Evolutionary conservation across 2,329 filamentous ascomycete genomes (phyloP), one percentile per base, ranked within the genome.

Genomic region (Magnaporthiopsis incrustans): DNA sequence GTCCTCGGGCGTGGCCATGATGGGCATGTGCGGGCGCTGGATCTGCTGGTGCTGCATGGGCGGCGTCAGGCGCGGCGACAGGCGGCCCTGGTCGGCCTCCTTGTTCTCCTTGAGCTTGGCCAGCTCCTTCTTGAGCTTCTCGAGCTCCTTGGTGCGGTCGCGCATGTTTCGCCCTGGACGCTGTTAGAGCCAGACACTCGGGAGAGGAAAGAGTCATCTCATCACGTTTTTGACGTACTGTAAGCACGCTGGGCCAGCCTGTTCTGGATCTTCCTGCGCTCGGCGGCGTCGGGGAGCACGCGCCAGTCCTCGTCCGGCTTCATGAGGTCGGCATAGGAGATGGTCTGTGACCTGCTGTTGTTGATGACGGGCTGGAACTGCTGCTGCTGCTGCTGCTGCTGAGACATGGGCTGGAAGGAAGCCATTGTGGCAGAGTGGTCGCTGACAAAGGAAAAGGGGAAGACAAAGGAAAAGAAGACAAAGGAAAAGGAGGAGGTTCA

Each of bases 241-340:
- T 63, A 63, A 35, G 62, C 62, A 50, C 62, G 62, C 38, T 63
- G 62, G 57, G 62, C 62, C 33, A 63, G 62, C 57, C 62, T 63
- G 62, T 63, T 63, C 62, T 63, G 62, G 57, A 63, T 63, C 62
- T 58, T 63, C 57, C 62, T 57, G 3, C 62, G 62, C 56, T 63
- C 62, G 18, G 62, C 62, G 27, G 62, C 62, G 30, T 63, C 62
- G 25, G 62, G 62, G 33, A 63, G 62, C 32, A 63, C 56, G 18
- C 62, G 62, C 62, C 62, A 63, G 57, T 63, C 62, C 62, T 63
- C 62, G 44, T 63, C 62, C 26, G 62, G 62, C 62, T 63, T 63
- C 62, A 63, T 63, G 30, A 63, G 56, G 50, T 63, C 62, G 56
- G 62, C 62, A 38, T 63, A 63, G 22, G 62, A 63, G 57, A 59